Base-by-base conservation (phyloP, 75 land plant genomes). In the Azolla pinnata region DNA sequence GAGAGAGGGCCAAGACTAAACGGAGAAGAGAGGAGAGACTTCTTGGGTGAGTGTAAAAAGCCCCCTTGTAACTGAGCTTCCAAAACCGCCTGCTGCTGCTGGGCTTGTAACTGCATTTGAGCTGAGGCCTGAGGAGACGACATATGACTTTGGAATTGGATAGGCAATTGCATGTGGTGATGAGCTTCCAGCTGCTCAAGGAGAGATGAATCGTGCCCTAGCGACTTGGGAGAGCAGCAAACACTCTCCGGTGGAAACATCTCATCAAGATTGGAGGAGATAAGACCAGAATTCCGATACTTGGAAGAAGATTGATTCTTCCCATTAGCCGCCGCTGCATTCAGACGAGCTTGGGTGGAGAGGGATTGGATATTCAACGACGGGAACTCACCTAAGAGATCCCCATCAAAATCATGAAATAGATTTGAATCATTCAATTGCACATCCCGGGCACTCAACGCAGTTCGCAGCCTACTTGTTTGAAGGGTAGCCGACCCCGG, bases 391-490 rank as follows among this genome's bases (percentile, higher is more conserved):
- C 40, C 35, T 35, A 73, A 79, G 27, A 67, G 60, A 0, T 61
- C 71, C 25, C 73, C 40, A 44, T 65, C 29, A 63, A 25, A 26
- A 78, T 80, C 34, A 78, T 31, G 1, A 79, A 74, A n/a, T n/a
- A n/a, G n/a, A n/a, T n/a, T n/a, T n/a, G n/a, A n/a, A 0, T 80
- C 83, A 17, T 83, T 83, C 16, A 75, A 21, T 0, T 60, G 71
- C 48, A 81, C 35, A 55, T 84, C 82, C n/a, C 84, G 63, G 20
- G 88, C 84, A 48, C 77, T 73, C 27, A 83, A 21, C 0, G 84
- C 46, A 18, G 84, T 21, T 57, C 79, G 72, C 29, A 87, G 59
- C 35, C 90, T 27, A 59, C 90, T 77, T 2, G 67, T 18, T 4
- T 67, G 70, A 29, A 60, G 23, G 17, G 33, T 35, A 18, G 57